Evolutionary conservation across 2,329 filamentous ascomycete species (phyloP).

Genomic region (Bipolaris gigantea): DNA sequence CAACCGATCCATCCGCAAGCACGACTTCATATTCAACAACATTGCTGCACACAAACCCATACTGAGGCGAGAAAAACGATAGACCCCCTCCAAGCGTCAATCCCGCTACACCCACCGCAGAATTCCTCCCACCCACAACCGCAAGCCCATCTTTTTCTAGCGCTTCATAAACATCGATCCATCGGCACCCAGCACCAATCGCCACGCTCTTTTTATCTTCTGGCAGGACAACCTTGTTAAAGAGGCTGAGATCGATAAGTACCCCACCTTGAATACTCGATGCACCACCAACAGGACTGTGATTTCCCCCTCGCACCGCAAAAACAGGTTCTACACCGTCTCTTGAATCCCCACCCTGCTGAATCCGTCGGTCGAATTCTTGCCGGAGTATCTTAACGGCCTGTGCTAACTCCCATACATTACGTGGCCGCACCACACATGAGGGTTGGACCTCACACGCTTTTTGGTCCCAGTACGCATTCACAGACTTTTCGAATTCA

Average conservation of each 20-base stretch:
- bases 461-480: conserved; percentile 40
- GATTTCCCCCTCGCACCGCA: conserved; percentile 56
- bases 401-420: conserved; percentile 32
- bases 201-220: conserved; percentile 10
- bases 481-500: conserved; percentile 16
- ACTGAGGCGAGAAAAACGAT: conserved; percentile 38
- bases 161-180: conserved; percentile 19
- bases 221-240: conserved; percentile 15
- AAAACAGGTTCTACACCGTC: conserved; percentile 12
- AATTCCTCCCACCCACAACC: conserved; percentile 28
- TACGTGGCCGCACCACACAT: conserved; percentile 36
- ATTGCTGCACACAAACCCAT: conserved; percentile 40
- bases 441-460: conserved; percentile 37
- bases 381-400: conserved; percentile 34
- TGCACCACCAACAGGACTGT: conserved; percentile 29
- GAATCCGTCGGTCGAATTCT: conserved; percentile 30
- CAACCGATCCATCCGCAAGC: conserved; percentile 40
- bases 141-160: conserved; percentile 22
- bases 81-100: conserved; percentile 44
- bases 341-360: neutral
- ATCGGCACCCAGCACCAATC: conserved; percentile 26
- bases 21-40: conserved; percentile 42
- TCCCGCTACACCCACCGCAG: conserved; percentile 34
- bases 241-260: conserved; percentile 21
- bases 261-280: conserved; percentile 27